phyloP scores from a whole-genome alignment of 2,329 filamentous ascomycete species.

The Canariomyces notabilis region DNA sequence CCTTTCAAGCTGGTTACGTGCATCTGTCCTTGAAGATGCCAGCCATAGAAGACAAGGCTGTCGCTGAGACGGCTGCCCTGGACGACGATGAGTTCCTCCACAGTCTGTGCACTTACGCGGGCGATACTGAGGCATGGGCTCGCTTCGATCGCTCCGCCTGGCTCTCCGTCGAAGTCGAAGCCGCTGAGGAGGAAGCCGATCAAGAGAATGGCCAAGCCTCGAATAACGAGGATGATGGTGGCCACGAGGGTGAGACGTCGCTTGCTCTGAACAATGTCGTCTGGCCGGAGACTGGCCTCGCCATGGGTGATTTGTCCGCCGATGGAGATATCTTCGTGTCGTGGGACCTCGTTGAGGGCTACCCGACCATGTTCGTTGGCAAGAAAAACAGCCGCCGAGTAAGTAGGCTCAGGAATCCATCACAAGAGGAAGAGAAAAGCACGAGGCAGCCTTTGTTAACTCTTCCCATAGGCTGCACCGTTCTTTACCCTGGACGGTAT shows the following conservation, averaged over 20 bases:
- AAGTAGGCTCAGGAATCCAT: conserved; percentile 5
- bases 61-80: conserved; percentile 3
- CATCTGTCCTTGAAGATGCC: neutral
- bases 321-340: conserved; percentile 39
- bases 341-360: conserved; percentile 51
- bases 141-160: conserved; percentile 18
- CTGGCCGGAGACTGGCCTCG: conserved; percentile 22
- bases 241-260: conserved; percentile 3
- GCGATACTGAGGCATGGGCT: conserved; percentile 13
- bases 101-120: conserved; percentile 13
- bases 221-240: neutral
- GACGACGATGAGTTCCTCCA: conserved; percentile 15
- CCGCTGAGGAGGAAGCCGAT: neutral
- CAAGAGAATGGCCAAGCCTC: neutral
- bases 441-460: too few species aligned
- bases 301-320: conserved; percentile 25
- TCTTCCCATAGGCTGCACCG: conserved; percentile 31
- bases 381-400: conserved; percentile 43
- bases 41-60: too few species aligned
- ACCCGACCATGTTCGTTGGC: conserved; percentile 55
- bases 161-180: neutral
- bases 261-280: conserved; percentile 16
- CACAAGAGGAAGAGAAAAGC: too few species aligned
- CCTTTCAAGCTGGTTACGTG: neutral
- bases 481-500: conserved; percentile 55